These are phyloP conservation scores for Cercophora newfieldiana DNA, from an alignment of 495 filamentous ascomycete species.

Conservation along the genomic window DNA sequence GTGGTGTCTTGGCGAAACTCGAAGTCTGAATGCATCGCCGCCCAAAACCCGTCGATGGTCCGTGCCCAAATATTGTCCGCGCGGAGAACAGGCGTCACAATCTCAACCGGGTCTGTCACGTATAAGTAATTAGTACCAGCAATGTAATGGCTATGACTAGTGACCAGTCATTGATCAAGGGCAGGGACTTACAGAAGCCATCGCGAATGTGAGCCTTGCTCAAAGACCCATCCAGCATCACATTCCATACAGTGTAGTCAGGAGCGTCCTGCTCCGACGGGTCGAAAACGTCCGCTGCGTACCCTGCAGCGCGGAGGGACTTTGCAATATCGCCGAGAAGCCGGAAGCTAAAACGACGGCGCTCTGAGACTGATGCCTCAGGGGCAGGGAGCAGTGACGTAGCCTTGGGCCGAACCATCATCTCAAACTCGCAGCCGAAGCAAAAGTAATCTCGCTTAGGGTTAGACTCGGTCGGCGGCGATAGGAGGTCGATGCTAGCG, in stretches of 20 bases:
- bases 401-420: slow-evolving; percentile 4
- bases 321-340: slow-evolving; percentile 5
- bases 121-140: slow-evolving; percentile 8
- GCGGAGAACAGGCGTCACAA: slow-evolving; percentile 10
- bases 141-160: slow-evolving; percentile 7
- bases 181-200: slow-evolving; percentile 9
- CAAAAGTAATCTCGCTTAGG: slow-evolving; percentile 5
- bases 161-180: slow-evolving; percentile 1
- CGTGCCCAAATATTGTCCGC: slow-evolving; percentile 10
- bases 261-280: slow-evolving; percentile 3
- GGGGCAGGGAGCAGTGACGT: slow-evolving; percentile 3
- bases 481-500: slow-evolving; percentile 4
- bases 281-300: slow-evolving; percentile 1
- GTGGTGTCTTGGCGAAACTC: slow-evolving; percentile 11
- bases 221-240: slow-evolving; percentile 12
- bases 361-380: slow-evolving; percentile 6
- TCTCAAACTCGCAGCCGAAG: slow-evolving; percentile 4
- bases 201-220: slow-evolving; percentile 11
- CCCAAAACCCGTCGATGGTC: slow-evolving; percentile 12
- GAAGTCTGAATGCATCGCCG: slow-evolving; percentile 10
- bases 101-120: slow-evolving; percentile 11
- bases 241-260: slow-evolving; percentile 5
- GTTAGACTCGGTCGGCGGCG: slow-evolving; percentile 3
- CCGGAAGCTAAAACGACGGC: slow-evolving; percentile 5
- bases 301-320: slow-evolving; percentile 4